Conservation (phyloP, 805 yeast species). For the Kodamaea jinghongensis region DNA sequence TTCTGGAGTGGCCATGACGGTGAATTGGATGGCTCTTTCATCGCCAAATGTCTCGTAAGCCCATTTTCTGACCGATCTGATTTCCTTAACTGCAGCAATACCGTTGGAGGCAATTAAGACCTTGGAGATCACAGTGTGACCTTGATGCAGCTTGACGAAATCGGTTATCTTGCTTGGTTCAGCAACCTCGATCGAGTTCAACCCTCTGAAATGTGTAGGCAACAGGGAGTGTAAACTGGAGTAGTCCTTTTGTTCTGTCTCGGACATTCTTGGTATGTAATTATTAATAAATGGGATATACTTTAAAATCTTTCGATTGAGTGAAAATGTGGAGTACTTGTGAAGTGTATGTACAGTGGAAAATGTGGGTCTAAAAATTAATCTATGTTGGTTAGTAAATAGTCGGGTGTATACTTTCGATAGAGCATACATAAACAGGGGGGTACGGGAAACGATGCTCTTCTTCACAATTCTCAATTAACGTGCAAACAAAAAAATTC, state of each 20-base stretch:
- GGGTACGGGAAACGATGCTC: no score
- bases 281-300: slow-evolving; percentile 2
- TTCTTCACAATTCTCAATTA: no score
- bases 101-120: slow-evolving; percentile 97
- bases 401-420: no score
- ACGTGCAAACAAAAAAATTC: no score
- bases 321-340: no score
- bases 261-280: slow-evolving; percentile 10
- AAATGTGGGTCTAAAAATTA: no score
- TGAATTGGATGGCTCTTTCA: slow-evolving; percentile 89
- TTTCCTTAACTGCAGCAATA: slow-evolving; percentile 98
- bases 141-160: slow-evolving; percentile 80
- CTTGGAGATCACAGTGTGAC: slow-evolving; percentile 90
- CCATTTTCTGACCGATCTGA: slow-evolving; percentile 97
- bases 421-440: no score
- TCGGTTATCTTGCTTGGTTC: slow-evolving; percentile 78
- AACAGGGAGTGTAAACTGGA: slow-evolving; percentile 35
- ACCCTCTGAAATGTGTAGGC: slow-evolving; percentile 77
- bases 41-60: slow-evolving; percentile 98
- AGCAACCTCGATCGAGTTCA: slow-evolving; percentile 72
- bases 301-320: no score
- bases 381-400: no score
- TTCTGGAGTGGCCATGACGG: slow-evolving; percentile 99
- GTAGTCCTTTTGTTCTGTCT: slow-evolving; percentile 19
- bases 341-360: no score